Evolutionary conservation across 2,329 filamentous ascomycete genomes (phyloP), one percentile per base, ranked within the genome.

Genomic region (Rhytidhysteron rufulum): DNA sequence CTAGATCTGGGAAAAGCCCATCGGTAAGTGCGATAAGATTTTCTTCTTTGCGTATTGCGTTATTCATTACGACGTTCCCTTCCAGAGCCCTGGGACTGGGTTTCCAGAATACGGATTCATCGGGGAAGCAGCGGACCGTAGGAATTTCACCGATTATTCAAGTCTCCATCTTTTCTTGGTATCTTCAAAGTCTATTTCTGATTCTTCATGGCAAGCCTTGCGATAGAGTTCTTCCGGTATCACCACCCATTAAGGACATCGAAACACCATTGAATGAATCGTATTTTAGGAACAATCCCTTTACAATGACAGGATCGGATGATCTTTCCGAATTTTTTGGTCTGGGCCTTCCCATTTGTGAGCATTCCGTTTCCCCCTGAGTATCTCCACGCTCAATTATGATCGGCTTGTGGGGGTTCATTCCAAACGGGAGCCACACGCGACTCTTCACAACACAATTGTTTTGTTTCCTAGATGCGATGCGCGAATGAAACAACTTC

Each of bases 401-500:
- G n/a, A 17, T 10, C 13, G 15, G 15, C 5, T 17, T 11, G 4
- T 5, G 29, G 20, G 16, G 15, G 11, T 35, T n/a, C 19, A 35
- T 21, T 35, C 33, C 19, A 35, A 20, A n/a, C 16, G 20, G 20
- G 4, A 5, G 11, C 18, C 20, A 35, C 33, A 13, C 33, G 33
- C 24, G 13, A 21, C 5, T 20, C 21, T 21, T 15, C 21, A 17
- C 21, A 35, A 33, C 31, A 18, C 18, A 5, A 35, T 19, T 20
- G 16, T 20, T 13, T 18, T 15, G 13, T 20, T 18, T n/a, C 13
- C 8, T 15, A 35, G 17, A 20, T 13, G 19, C 4, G 17, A 35
- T 20, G 19, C 33, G 19, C 8, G 33, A 35, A 24, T n/a, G 21
- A 35, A 34, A 35, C n/a, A 20, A 35, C 19, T 24, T n/a, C 19